A percentile compares a stretch with the other conserved stretches of the same genome.
Conservation (phyloP, 768 basidiomycete genomes). For the Hemileccinum rubropunctum region DNA sequence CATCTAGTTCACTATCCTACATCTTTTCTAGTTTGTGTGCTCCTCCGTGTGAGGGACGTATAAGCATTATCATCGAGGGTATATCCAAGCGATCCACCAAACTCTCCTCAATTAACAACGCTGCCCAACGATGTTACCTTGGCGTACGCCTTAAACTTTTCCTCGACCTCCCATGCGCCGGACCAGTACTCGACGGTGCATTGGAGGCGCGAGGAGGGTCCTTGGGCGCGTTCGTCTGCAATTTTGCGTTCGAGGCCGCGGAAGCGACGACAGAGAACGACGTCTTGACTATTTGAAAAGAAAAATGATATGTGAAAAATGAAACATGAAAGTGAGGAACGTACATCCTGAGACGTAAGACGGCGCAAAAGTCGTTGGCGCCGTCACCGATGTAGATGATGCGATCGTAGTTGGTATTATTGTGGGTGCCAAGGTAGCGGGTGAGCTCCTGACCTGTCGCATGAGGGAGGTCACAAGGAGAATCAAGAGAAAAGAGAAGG, state of each 20-base stretch:
- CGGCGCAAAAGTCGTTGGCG: constrained; percentile 92
- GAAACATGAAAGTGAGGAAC: not conserved
- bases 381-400: constrained; percentile 94
- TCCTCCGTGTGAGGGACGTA: no score
- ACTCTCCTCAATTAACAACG: no score
- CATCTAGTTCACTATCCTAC: no score
- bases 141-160: constrained; percentile 49
- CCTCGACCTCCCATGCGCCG: constrained; percentile 96
- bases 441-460: constrained; percentile 93
- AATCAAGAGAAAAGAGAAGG: not conserved
- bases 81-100: no score
- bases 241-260: constrained; percentile 82
- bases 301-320: no score
- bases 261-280: constrained; percentile 73
- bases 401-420: constrained; percentile 61
- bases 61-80: no score
- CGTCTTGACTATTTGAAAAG: constrained; percentile 68
- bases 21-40: no score
- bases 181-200: constrained; percentile 82
- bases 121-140: not conserved
- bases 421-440: constrained; percentile 57
- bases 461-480: not conserved
- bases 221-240: constrained; percentile 49
- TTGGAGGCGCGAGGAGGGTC: constrained; percentile 58
- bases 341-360: constrained; percentile 74